phyloP scores from a whole-genome alignment of 2,329 filamentous ascomycete genomes.

The Rutstroemia sp. region DNA sequence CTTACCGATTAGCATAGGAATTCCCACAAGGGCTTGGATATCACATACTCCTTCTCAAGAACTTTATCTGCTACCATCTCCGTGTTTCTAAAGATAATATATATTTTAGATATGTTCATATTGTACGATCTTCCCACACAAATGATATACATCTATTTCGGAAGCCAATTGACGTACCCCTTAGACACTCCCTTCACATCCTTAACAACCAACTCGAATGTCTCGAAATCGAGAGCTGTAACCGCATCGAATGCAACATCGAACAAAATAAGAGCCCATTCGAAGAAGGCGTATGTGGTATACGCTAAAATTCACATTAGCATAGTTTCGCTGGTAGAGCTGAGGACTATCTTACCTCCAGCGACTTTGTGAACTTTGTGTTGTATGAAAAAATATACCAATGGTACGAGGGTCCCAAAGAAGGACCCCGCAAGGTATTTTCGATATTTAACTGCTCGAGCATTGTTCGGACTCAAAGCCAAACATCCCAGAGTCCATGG shows the following conservation, averaged over 20 bases:
- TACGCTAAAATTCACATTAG: conserved; percentile 56
- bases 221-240: conserved; percentile 83
- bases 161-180: conserved; percentile 98
- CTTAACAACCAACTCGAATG: conserved; percentile 79
- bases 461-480: conserved; percentile 77
- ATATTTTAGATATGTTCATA: conserved; percentile 26
- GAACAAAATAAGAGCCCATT: conserved; percentile 91
- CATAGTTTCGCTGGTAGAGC: not conserved
- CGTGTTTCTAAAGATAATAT: conserved; percentile 32
- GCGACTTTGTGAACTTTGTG: conserved; percentile 94
- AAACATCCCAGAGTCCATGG: conserved; percentile 94
- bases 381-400: conserved; percentile 97
- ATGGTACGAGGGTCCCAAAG: conserved; percentile 81
- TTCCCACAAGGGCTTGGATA: conserved; percentile 16
- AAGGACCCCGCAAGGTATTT: conserved; percentile 79
- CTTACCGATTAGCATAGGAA: conserved; percentile 22
- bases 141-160: conserved; percentile 63
- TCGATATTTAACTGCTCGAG: conserved; percentile 75
- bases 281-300: conserved; percentile 95
- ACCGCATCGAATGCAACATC: conserved; percentile 96
- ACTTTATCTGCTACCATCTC: conserved; percentile 41
- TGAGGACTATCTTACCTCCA: conserved; percentile 59
- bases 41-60: conserved; percentile 67
- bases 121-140: conserved; percentile 19
- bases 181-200: conserved; percentile 86